Conservation (phyloP, 495 filamentous ascomycete species). For the Aspergillus saccharolyticus region DNA sequence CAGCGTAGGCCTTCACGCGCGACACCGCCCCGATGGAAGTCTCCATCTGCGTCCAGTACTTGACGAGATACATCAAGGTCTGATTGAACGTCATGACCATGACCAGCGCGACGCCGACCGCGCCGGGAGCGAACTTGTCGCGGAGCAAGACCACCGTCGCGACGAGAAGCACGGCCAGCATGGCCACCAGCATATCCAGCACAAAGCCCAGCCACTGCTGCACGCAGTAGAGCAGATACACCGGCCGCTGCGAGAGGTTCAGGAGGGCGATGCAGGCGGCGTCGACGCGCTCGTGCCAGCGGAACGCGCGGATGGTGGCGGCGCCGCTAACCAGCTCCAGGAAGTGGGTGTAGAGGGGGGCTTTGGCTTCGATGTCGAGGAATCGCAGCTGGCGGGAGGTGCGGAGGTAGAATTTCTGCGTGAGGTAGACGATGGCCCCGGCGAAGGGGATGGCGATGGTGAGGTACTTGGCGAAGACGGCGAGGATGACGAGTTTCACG, state of each 20-base stretch:
- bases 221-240: slow-evolving; percentile 57
- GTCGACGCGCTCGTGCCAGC: background rate
- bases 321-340: background rate
- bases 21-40: slow-evolving; percentile 48
- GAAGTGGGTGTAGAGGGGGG: background rate
- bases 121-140: slow-evolving; percentile 43
- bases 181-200: slow-evolving; percentile 54
- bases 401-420: background rate
- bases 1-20: slow-evolving; percentile 33
- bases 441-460: background rate
- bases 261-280: slow-evolving; percentile 31
- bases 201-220: slow-evolving; percentile 68
- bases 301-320: background rate
- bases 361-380: background rate
- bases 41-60: slow-evolving; percentile 49
- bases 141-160: slow-evolving; percentile 35
- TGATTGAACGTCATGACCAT: slow-evolving; percentile 53
- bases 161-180: slow-evolving; percentile 51
- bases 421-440: background rate
- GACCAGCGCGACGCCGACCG: slow-evolving; percentile 61
- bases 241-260: slow-evolving; percentile 51
- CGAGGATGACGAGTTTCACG: background rate
- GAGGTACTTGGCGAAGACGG: background rate
- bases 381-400: background rate
- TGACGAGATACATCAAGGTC: slow-evolving; percentile 30